phyloP scores from a whole-genome alignment of 1,284 basidiomycete genomes.

The Exobasidium cylindrosporum region DNA sequence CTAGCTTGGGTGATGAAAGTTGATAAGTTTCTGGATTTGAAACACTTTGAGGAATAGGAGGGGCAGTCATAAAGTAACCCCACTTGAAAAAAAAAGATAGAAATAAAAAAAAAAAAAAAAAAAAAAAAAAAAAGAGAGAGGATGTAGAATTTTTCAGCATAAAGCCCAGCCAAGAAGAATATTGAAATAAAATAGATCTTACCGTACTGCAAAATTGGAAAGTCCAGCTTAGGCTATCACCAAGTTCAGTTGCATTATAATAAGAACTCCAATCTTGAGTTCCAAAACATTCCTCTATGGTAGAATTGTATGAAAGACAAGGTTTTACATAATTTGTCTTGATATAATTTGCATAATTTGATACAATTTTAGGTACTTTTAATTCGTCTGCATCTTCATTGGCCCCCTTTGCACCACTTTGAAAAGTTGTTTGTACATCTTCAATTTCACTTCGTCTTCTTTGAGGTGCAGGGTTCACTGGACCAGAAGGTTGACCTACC shows the following conservation, averaged over 20 bases:
- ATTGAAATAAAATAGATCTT: neutral
- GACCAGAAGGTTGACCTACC: constrained; percentile 6
- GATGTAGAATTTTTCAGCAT: too few species aligned
- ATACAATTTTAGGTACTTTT: constrained; percentile 13
- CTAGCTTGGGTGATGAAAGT: constrained; percentile 61
- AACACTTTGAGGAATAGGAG: constrained; percentile 22
- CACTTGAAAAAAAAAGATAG: constrained; percentile 58
- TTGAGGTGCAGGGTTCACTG: neutral
- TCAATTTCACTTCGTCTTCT: neutral
- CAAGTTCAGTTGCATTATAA: constrained; percentile 62
- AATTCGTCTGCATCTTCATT: neutral
- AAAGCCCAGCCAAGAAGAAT: too few species aligned
- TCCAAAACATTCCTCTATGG: constrained; percentile 68
- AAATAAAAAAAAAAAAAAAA: neutral
- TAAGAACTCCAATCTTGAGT: constrained; percentile 69
- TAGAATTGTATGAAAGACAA: constrained; percentile 16
- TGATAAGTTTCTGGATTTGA: constrained; percentile 21
- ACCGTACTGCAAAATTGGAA: constrained; percentile 64
- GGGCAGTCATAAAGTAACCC: constrained; percentile 71
- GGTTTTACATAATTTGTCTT: constrained; percentile 28
- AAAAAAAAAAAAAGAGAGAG: neutral
- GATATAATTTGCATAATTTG: constrained; percentile 22
- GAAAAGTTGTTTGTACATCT: neutral
- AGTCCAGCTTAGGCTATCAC: constrained; percentile 79
- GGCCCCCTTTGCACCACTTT: neutral